Evolutionary conservation across 805 yeast species (phyloP), one percentile per base, ranked within the genome.

Genomic region (Suhomyces vadensis): DNA sequence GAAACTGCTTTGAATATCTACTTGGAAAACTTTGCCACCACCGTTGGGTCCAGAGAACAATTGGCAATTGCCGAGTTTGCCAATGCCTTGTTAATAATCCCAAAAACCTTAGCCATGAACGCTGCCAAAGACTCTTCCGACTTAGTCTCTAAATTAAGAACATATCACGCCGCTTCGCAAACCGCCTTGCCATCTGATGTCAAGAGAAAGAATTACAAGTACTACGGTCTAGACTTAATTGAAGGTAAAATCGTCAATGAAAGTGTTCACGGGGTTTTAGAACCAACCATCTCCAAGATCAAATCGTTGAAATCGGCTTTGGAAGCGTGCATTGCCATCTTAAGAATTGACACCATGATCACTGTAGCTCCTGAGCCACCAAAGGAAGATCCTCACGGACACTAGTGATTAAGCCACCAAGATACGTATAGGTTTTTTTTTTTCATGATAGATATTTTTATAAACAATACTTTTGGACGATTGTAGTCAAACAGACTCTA

Each of bases 21-120:
- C 65, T 75, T 94, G 63, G 99, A 94, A 67, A 92, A 88, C 64
- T 94, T 94, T 67, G 99, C 99, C 39, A 94, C 98, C 6, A 90
- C 98, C 1, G 92, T 94, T 41, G 97, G 98, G 3, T 88, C 97
- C 14, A 82, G 99, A 60, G 99, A 94, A 67, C 99, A 94, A 67
- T 78, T 94, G 58, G 98, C 99, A 13, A 94, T 94, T 70, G 95
- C 97, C 1, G 99, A 92, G 71, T 94, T 94, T 74, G 97, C 99
- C 27, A 78, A 78, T 52, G 91, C 97, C 1, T 73, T 94, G 55
- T 76, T 94, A 45, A 78, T 90, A 14, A 92, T 94, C 54, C 99
- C 99, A 65, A 94, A 92, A 78, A 94, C 98, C 1, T 72, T 94
- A 56, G 97, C 98, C 2, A 90, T 87, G 26, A 94, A 94, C 62